These are phyloP conservation scores for Begonia peltatifolia DNA, from an alignment of 306 rosid species.

Conservation along the genomic window DNA sequence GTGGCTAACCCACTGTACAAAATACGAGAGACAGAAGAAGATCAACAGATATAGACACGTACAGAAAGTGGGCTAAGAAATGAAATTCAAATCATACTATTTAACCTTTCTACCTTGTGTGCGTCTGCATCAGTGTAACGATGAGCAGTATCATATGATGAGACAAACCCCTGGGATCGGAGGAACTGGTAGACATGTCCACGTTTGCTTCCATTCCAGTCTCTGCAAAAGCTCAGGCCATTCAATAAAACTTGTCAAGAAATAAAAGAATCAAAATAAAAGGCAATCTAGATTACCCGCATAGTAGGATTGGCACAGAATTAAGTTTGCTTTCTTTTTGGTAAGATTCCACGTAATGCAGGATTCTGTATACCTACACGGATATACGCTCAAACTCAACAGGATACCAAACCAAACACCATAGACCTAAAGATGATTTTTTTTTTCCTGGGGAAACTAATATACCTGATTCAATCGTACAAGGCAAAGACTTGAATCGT, in stretches of 20 bases:
- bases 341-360: conserved; percentile 74
- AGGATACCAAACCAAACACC: no score
- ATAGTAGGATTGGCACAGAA: conserved; percentile 77
- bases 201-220: conserved; percentile 97
- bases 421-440: no score
- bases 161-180: conserved; percentile 84
- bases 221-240: conserved; percentile 31
- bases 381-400: no score
- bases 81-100: no score
- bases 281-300: conserved; percentile 46
- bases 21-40: not conserved
- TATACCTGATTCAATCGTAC: conserved; percentile 31
- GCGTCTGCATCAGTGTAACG: conserved; percentile 86
- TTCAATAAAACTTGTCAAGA: no score
- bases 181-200: conserved; percentile 92
- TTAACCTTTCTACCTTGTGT: conserved; percentile 34
- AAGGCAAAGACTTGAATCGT: conserved; percentile 66
- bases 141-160: conserved; percentile 93
- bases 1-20: conserved; percentile 88
- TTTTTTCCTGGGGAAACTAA: not conserved
- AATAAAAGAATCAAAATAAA: no score
- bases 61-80: no score
- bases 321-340: conserved; percentile 73
- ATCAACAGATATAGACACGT: conserved; percentile 1
- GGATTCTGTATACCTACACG: conserved; percentile 66